These are phyloP conservation scores for Ophiorrhiza pumila DNA, from an alignment of 257 asterid species.

Conservation along the genomic window DNA sequence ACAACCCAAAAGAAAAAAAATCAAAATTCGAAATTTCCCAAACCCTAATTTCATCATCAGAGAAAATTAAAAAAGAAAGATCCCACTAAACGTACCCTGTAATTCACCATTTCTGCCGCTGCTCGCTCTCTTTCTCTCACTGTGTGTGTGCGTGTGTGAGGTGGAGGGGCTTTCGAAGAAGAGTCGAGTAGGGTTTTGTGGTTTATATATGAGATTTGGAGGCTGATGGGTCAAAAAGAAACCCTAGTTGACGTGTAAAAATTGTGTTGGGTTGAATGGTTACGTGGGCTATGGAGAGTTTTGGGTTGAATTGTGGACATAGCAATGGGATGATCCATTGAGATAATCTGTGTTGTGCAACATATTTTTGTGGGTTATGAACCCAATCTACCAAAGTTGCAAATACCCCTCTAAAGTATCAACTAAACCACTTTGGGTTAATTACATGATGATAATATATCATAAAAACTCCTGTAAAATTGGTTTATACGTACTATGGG, in stretches of 20 bases:
- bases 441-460: no score
- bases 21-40: no score
- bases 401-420: no score
- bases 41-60: slow-evolving; percentile 1
- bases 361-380: no score
- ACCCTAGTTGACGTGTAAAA: neutral
- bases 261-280: neutral
- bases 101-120: slow-evolving; percentile 44
- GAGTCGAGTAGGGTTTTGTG: slow-evolving; percentile 7
- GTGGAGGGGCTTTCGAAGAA: neutral
- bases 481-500: no score
- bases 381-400: no score
- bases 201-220: neutral
- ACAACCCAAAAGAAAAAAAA: slow-evolving; percentile 11
- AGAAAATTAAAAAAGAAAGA: neutral
- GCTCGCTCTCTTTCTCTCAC: slow-evolving; percentile 15
- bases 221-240: neutral
- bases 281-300: neutral
- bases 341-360: no score
- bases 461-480: no score
- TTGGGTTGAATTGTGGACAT: neutral
- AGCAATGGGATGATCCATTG: no score
- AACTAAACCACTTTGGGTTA: no score
- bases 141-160: slow-evolving; percentile 14
- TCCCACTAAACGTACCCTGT: slow-evolving; percentile 25